Percentiles rank a stretch among this genome's conserved stretches.
Evolutionary conservation across 768 basidiomycete genomes (phyloP).

Genomic region (Mycena filopes): DNA sequence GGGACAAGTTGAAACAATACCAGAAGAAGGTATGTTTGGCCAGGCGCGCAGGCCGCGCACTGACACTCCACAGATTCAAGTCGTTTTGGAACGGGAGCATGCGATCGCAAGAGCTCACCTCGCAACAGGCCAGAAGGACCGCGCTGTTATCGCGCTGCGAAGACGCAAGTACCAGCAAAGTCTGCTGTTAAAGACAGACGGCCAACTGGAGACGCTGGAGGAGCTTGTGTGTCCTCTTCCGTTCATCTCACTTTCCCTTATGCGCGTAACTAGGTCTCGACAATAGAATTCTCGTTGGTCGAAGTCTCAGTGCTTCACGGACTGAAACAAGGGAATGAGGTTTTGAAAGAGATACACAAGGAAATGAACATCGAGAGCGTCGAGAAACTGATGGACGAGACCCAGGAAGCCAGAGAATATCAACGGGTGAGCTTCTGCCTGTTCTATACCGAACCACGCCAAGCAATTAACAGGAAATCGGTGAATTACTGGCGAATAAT

Average conservation of each 20-base stretch:
- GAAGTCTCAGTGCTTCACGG: slow-evolving; percentile 94
- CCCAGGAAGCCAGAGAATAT: slow-evolving; percentile 91
- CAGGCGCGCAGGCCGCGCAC: neutral
- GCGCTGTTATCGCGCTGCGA: slow-evolving; percentile 88
- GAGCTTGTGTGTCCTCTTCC: slow-evolving; percentile 70
- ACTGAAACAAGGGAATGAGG: slow-evolving; percentile 91
- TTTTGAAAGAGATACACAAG: slow-evolving; percentile 92
- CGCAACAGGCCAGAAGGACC: slow-evolving; percentile 82
- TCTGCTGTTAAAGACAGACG: slow-evolving; percentile 87
- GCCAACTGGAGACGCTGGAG: slow-evolving; percentile 89
- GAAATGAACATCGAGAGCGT: slow-evolving; percentile 93
- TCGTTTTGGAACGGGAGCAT: slow-evolving; percentile 86
- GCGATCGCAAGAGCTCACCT: slow-evolving; percentile 90
- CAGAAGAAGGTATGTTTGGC: slow-evolving; percentile 79
- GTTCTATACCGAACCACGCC: slow-evolving; percentile 7
- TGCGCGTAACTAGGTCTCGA: slow-evolving; percentile 76
- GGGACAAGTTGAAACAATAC: slow-evolving; percentile 95
- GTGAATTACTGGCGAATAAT: slow-evolving; percentile 83
- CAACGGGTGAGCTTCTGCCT: slow-evolving; percentile 70
- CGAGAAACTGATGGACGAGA: slow-evolving; percentile 94
- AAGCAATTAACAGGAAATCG: slow-evolving; percentile 78
- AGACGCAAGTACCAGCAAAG: slow-evolving; percentile 94
- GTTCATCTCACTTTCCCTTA: neutral
- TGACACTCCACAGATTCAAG: slow-evolving; percentile 75
- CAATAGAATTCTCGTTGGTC: slow-evolving; percentile 95